Conservation (phyloP, 1,284 basidiomycete genomes). For the Cryptococcus depauperatus region DNA sequence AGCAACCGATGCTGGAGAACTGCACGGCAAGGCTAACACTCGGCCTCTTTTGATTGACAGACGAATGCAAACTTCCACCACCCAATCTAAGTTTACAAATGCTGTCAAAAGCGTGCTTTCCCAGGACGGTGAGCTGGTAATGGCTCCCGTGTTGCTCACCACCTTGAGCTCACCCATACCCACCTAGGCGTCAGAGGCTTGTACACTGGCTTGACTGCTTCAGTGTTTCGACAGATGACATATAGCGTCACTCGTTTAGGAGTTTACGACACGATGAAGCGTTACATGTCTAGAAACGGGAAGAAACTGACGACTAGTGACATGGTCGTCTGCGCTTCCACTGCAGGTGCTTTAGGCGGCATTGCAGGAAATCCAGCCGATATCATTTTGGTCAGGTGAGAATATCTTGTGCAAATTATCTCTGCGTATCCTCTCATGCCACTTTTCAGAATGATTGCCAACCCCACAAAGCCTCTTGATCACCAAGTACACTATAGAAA, state of each 20-base stretch:
- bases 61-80: slow-evolving; percentile 40
- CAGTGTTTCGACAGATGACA: slow-evolving; percentile 43
- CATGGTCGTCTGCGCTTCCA: slow-evolving; percentile 36
- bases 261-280: slow-evolving; percentile 41
- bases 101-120: slow-evolving; percentile 26
- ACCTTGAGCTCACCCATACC: too few relatives aligned
- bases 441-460: slow-evolving; percentile 39
- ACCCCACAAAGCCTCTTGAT: slow-evolving; percentile 35
- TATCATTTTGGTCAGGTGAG: slow-evolving; percentile 17
- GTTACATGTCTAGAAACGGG: slow-evolving; percentile 24
- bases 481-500: slow-evolving; percentile 42
- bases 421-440: neutral
- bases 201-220: slow-evolving; percentile 44
- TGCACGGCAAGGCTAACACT: neutral
- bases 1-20: neutral
- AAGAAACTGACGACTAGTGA: slow-evolving; percentile 35
- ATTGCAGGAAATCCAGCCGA: slow-evolving; percentile 41
- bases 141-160: neutral
- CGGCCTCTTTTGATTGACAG: slow-evolving; percentile 11
- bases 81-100: slow-evolving; percentile 26
- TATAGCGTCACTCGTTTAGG: slow-evolving; percentile 43
- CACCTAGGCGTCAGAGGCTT: slow-evolving; percentile 42
- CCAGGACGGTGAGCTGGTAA: slow-evolving; percentile 25
- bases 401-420: neutral
- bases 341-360: slow-evolving; percentile 39